Conservation (phyloP, 192 early-diverging fungal genomes). For the Funneliformis mosseae region DNA sequence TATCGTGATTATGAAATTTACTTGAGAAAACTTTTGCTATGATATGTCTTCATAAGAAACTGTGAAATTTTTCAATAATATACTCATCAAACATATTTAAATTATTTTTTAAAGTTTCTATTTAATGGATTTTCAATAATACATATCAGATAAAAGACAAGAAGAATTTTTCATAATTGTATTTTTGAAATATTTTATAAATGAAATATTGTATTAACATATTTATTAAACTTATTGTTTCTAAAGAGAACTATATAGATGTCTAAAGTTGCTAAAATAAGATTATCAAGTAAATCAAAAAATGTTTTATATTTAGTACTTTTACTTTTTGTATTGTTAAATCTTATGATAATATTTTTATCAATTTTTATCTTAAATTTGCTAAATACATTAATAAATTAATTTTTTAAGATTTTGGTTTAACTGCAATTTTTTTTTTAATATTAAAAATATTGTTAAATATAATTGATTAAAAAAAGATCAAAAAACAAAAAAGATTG, state of each 20-base stretch:
- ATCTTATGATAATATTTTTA: neutral
- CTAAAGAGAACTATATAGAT: conserved; percentile 10
- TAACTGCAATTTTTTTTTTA: conserved; percentile 2
- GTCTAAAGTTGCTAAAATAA: neutral
- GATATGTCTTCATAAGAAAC: neutral
- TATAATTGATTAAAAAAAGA: conserved; percentile 18
- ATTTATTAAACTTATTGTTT: neutral
- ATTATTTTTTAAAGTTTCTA: conserved; percentile 8
- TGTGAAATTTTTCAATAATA: neutral
- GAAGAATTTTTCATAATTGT: conserved; percentile 13
- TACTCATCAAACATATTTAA: conserved; percentile 10
- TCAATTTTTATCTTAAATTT: neutral
- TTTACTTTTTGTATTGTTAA: neutral
- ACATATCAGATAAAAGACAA: conserved; percentile 1
- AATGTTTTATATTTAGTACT: neutral
- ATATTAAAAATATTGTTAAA: neutral
- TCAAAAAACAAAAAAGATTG: neutral
- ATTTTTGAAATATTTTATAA: neutral
- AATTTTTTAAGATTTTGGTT: neutral
- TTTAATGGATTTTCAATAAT: conserved; percentile 13
- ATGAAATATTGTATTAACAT: neutral
- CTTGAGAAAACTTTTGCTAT: neutral
- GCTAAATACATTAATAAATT: conserved; percentile 15
- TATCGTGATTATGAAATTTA: neutral
- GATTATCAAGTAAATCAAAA: neutral